Base-by-base conservation (phyloP, 768 basidiomycete species). In the Boletus rex-veris region DNA sequence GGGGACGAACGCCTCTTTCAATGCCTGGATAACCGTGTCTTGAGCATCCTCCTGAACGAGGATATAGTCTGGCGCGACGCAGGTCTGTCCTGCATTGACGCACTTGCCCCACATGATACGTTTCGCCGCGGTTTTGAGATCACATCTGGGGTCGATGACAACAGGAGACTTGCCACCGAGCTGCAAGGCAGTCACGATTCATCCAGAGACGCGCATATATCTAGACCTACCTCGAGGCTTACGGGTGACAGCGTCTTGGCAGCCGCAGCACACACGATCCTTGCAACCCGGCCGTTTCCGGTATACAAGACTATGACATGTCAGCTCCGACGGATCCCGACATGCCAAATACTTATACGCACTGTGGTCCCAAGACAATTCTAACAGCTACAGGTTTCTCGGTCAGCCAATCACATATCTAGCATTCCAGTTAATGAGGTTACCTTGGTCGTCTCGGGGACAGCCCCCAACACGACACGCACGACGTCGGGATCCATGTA, bases 51-150 rank as follows among this genome's bases (percentile, higher is more conserved):
- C 67, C 6, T 73, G 75, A 9, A 83, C 71, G n/a, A 82, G 72
- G 19, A 77, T 59, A 55, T 81, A 81, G 58, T 82, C 80, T 1
- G 81, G 80, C 5, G 87, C 82, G 4, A 85, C 75, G 53, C 91
- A 93, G 1, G 83, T 83, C 73, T 92, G 81, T 3, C 92, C 92
- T 0, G 81, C 82, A 59, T 94, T 94, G n/a, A 73, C 68, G 44
- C 74, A 71, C 61, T 90, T 90, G n/a, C 90, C 90, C 88, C 89
- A 92, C 35, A 92, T 67, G 41, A 94, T 75, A n/a, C 91, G 78
- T 40, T 77, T 79, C 3, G 88, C 88, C 0, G 85, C 77, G 5
- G 77, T 71, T 52, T 83, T 75, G 46, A 92, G 70, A 64, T 93
- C 85, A 50, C 80, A 83, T 19, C 73, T 76, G 0, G 87, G 77